Conservation (phyloP, 345 rosid genomes). For the Fremontodendron californicum region DNA sequence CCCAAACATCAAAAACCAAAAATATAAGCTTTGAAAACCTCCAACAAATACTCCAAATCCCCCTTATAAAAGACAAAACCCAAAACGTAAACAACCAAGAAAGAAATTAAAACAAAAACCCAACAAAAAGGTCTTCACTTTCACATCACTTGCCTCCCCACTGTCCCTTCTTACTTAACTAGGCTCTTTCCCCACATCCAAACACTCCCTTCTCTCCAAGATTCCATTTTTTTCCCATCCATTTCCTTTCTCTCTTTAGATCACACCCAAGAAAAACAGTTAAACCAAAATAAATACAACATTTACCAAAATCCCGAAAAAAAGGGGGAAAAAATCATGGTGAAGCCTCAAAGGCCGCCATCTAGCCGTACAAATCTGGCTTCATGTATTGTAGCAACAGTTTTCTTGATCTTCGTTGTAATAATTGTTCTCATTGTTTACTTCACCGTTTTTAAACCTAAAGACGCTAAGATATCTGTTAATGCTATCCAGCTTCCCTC, state of each 20-base stretch:
- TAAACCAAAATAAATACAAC: not conserved
- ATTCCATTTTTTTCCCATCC: not conserved
- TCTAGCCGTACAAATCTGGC: conserved; percentile 81
- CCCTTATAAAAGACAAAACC: not conserved
- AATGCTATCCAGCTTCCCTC: conserved; percentile 85
- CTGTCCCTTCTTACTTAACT: not conserved
- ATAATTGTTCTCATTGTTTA: conserved; percentile 64
- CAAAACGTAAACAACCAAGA: not conserved
- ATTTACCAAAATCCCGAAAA: not conserved
- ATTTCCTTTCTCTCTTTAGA: not conserved
- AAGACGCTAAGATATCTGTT: conserved; percentile 51
- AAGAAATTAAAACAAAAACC: not conserved
- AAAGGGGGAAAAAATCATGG: conserved; percentile 11
- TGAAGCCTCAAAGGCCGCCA: conserved; percentile 30
- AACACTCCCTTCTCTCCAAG: not conserved
- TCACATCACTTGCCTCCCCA: not conserved
- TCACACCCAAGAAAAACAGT: not conserved
- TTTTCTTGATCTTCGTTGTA: conserved; percentile 70
- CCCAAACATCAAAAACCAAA: not conserved
- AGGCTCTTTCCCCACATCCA: not conserved
- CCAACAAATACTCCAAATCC: not conserved
- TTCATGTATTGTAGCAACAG: conserved; percentile 83
- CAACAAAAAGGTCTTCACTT: not conserved
- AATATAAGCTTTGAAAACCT: not conserved
- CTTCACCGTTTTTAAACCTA: conserved; percentile 91